These are phyloP conservation scores for Phytophthora sansomeana DNA, from an alignment of 352 stramenopile species.

Conservation along the genomic window DNA sequence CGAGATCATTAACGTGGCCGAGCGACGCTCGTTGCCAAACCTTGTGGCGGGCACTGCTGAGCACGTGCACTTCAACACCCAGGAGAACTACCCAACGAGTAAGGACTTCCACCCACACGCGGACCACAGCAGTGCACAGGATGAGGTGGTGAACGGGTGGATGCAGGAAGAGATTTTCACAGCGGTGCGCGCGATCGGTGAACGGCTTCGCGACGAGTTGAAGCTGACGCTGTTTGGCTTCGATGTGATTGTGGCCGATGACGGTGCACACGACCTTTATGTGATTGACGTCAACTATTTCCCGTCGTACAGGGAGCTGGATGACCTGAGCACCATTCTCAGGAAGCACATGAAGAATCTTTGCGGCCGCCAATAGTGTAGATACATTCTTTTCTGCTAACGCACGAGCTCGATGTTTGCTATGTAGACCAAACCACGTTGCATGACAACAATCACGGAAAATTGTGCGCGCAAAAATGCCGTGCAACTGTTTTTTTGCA, in stretches of 20 bases:
- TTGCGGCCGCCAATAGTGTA: constrained; percentile 36
- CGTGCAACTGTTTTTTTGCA: too few species aligned
- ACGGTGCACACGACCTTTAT: constrained; percentile 53
- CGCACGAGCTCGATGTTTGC: constrained; percentile 12
- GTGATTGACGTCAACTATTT: constrained; percentile 93
- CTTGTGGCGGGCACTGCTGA: constrained; percentile 54
- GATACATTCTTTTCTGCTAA: not conserved
- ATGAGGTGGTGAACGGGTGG: constrained; percentile 4
- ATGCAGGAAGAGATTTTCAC: constrained; percentile 66
- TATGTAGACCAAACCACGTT: constrained; percentile 21
- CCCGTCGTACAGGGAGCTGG: constrained; percentile 85
- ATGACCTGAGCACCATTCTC: constrained; percentile 66
- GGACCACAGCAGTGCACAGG: constrained; percentile 7
- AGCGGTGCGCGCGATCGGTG: constrained; percentile 65
- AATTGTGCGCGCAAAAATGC: not conserved
- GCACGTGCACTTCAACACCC: constrained; percentile 83
- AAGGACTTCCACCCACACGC: constrained; percentile 61
- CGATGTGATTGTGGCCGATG: constrained; percentile 82
- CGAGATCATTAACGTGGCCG: constrained; percentile 76
- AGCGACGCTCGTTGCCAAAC: constrained; percentile 81
- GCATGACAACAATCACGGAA: not conserved
- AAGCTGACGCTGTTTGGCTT: constrained; percentile 85
- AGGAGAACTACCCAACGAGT: constrained; percentile 75
- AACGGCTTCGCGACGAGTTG: constrained; percentile 66
- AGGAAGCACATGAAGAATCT: constrained; percentile 65